These are phyloP conservation scores for Stephania cephalantha DNA, from an alignment of 164 flowering plant species.

Conservation along the genomic window DNA sequence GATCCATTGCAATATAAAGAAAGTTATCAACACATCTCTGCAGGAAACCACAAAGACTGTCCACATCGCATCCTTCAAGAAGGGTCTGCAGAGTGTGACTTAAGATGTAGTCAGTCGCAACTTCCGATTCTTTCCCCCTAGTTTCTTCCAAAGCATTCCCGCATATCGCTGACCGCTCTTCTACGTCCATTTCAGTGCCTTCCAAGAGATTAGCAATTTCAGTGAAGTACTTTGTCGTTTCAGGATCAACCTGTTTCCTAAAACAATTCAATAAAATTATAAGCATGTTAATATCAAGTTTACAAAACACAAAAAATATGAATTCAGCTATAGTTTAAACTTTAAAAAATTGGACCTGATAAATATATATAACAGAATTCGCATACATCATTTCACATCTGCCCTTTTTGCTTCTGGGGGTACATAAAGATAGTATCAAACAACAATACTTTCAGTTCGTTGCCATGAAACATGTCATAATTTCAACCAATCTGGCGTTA, in stretches of 20 bases:
- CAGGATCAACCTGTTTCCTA: constrained; percentile 90
- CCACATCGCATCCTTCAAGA: constrained; percentile 67
- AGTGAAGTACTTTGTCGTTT: constrained; percentile 63
- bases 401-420: not conserved
- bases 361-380: too few relatives aligned
- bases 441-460: not conserved
- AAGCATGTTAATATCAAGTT: constrained; percentile 5
- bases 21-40: constrained; percentile 56
- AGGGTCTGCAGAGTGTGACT: constrained; percentile 73
- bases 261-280: constrained; percentile 11
- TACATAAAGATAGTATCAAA: not conserved
- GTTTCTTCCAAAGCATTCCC: constrained; percentile 90
- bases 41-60: constrained; percentile 69
- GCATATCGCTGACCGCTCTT: constrained; percentile 60
- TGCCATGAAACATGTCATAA: not conserved
- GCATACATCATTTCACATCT: too few relatives aligned
- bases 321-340: not conserved
- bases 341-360: not conserved
- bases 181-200: constrained; percentile 54
- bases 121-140: constrained; percentile 75
- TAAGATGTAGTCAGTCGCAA: constrained; percentile 73
- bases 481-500: not conserved
- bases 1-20: constrained; percentile 61
- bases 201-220: constrained; percentile 76
- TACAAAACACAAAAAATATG: not conserved